These are phyloP conservation scores for Fusarium torreyae DNA, from an alignment of 2,329 filamentous ascomycete species.

Conservation along the genomic window DNA sequence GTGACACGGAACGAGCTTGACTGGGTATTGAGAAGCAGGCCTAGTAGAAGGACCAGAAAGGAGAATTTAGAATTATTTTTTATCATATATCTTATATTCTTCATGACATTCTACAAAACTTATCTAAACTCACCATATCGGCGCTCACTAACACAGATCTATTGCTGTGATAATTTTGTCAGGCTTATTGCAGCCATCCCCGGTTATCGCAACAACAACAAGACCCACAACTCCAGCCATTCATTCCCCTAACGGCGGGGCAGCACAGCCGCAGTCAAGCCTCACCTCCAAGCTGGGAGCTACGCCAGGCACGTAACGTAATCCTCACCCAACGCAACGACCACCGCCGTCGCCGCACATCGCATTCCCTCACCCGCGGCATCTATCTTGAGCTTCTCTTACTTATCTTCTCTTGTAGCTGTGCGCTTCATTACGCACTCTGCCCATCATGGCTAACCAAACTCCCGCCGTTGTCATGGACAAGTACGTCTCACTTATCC, in stretches of 20 bases:
- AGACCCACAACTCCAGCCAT: constrained; percentile 26
- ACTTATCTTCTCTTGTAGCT: constrained; percentile 22
- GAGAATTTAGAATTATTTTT: too few relatives aligned
- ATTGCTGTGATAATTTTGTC: constrained; percentile 5
- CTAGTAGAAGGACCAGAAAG: too few relatives aligned
- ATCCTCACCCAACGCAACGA: constrained; percentile 48
- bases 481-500: constrained; percentile 82
- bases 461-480: constrained; percentile 99
- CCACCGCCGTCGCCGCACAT: constrained; percentile 43
- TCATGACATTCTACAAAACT: too few relatives aligned
- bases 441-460: constrained; percentile 86
- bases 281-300: constrained; percentile 47
- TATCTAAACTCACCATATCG: neutral
- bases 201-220: constrained; percentile 31
- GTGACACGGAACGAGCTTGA: too few relatives aligned
- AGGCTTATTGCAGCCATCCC: neutral
- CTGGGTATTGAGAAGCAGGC: too few relatives aligned
- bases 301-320: constrained; percentile 51
- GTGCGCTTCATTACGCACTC: constrained; percentile 45
- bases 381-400: constrained; percentile 24
- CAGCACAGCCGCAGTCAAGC: constrained; percentile 49
- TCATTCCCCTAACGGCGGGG: constrained; percentile 41
- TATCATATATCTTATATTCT: too few relatives aligned
- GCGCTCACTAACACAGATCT: neutral
- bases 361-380: constrained; percentile 40